phyloP scores from a whole-genome alignment of 2,329 filamentous ascomycete species.

The Iodosphaeria phyllophila region DNA sequence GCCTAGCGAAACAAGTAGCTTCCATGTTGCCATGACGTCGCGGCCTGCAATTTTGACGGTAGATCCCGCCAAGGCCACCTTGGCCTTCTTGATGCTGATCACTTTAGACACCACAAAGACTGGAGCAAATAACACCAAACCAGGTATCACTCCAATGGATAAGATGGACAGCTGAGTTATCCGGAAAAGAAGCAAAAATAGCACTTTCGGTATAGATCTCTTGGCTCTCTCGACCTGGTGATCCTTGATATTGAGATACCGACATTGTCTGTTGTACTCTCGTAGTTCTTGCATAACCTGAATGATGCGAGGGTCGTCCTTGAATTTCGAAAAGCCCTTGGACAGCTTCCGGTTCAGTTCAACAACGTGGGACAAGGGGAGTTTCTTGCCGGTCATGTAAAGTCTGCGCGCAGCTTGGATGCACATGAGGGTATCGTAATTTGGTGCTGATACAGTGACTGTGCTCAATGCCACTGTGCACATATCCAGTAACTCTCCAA shows the following conservation, averaged over 20 bases:
- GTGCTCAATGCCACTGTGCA: conserved; percentile 72
- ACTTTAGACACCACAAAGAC: conserved; percentile 72
- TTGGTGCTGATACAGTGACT: conserved; percentile 80
- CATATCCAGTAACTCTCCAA: conserved; percentile 66
- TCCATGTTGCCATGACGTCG: conserved; percentile 90
- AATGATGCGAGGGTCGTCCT: conserved; percentile 71
- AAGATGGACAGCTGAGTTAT: conserved; percentile 60
- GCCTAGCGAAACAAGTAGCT: conserved; percentile 71
- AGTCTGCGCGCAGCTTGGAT: conserved; percentile 86
- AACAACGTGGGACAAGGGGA: conserved; percentile 79
- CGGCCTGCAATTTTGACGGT: conserved; percentile 76
- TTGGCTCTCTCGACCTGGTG: conserved; percentile 89
- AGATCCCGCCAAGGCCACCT: conserved; percentile 66
- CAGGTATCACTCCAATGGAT: conserved; percentile 66
- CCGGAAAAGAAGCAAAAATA: conserved; percentile 63
- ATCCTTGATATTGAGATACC: conserved; percentile 73
- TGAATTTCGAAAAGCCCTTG: conserved; percentile 81
- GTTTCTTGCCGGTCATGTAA: conserved; percentile 87
- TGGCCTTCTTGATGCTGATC: conserved; percentile 67
- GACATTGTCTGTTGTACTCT: conserved; percentile 73
- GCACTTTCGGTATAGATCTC: conserved; percentile 58
- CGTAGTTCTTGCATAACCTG: conserved; percentile 57
- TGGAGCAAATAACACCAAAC: conserved; percentile 70
- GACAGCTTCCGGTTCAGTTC: conserved; percentile 85
- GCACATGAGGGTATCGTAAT: conserved; percentile 93